Base-by-base conservation (phyloP, 257 asterid genomes). In the Solanum stenotomum region DNA sequence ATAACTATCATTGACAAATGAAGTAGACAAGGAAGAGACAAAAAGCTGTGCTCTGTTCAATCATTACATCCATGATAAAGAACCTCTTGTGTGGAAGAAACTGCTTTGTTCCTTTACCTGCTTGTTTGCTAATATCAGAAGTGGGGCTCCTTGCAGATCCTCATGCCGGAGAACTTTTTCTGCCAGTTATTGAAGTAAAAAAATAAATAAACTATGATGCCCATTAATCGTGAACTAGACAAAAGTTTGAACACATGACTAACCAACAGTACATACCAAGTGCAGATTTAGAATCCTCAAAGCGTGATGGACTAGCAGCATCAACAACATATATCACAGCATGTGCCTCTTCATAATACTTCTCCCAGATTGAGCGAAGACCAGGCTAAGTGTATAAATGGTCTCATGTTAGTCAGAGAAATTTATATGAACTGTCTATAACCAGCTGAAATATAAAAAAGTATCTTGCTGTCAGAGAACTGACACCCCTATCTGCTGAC, bases 351-450 rank as follows among this genome's bases (percentile, higher is more conserved):
- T 96, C 98, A 87, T 95, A 96, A 89, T 96, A 96, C 90, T 96
- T 95, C 91, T 96, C 98, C 98, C 98, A 95, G 89, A 96, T 95
- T 84, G 98, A 94, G 86, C 98, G 95, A 91, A 96, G 98, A 88
- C 98, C 98, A 92, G 91, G 93, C 98, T 95, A 93, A 82, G 59
- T 82, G 71, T 10, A 18, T 49, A 85, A 92, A 82, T 31, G 70
- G 44, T 49, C 31, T 18, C 44, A 82, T 49, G 86, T 27, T 82
- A 82, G 86, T 49, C 29, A 18, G 44, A 82, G 86, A 82, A 82
- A 82, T 20, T 82, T 82, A 10, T 11, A 82, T 82, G 68, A 82
- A 49, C 38, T 82, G 44, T 49, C 31, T 49, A 82, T 49, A 82
- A 46, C 86, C 29, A 35, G 44, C 70, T 29, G 31, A 46, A 82